These are phyloP conservation scores for Blastomyces parvus DNA, from an alignment of 2,329 filamentous ascomycete genomes.

Conservation along the genomic window DNA sequence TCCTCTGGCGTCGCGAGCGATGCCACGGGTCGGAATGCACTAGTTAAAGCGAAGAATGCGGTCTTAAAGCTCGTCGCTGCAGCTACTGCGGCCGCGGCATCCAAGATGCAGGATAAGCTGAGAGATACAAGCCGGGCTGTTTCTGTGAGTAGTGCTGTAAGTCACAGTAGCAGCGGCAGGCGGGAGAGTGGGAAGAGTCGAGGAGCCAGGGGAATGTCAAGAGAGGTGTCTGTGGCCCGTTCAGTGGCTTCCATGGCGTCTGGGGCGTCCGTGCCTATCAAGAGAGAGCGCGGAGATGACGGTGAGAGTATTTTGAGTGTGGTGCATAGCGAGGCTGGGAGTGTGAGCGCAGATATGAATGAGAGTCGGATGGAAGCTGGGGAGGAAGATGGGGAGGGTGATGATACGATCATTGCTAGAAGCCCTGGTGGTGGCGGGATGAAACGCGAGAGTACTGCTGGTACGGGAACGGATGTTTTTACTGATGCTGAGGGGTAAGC, in stretches of 20 bases:
- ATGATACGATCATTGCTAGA: slow-evolving; percentile 14
- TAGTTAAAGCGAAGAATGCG: slow-evolving; percentile 39
- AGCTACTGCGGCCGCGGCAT: background rate
- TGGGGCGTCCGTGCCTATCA: background rate
- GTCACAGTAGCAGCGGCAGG: slow-evolving; percentile 1
- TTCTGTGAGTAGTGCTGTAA: background rate
- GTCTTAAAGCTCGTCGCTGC: slow-evolving; percentile 30
- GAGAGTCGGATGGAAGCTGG: background rate
- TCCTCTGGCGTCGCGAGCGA: slow-evolving; percentile 36
- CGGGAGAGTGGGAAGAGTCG: background rate
- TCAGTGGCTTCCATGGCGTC: background rate
- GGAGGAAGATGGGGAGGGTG: slow-evolving; percentile 12
- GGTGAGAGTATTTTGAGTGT: slow-evolving; percentile 1
- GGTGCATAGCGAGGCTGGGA: background rate
- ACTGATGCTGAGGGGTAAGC: slow-evolving; percentile 10
- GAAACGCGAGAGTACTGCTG: slow-evolving; percentile 7
- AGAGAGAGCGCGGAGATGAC: slow-evolving; percentile 4
- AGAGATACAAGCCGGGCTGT: slow-evolving; percentile 3
- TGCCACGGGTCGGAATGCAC: slow-evolving; percentile 36
- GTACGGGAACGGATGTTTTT: slow-evolving; percentile 11
- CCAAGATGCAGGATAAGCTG: background rate
- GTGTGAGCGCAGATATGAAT: background rate
- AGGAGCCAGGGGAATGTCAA: background rate
- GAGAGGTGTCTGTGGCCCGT: background rate
- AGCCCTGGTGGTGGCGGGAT: background rate